phyloP scores from a whole-genome alignment of 805 yeast species.

The Wickerhamomyces kurtzmanii region DNA sequence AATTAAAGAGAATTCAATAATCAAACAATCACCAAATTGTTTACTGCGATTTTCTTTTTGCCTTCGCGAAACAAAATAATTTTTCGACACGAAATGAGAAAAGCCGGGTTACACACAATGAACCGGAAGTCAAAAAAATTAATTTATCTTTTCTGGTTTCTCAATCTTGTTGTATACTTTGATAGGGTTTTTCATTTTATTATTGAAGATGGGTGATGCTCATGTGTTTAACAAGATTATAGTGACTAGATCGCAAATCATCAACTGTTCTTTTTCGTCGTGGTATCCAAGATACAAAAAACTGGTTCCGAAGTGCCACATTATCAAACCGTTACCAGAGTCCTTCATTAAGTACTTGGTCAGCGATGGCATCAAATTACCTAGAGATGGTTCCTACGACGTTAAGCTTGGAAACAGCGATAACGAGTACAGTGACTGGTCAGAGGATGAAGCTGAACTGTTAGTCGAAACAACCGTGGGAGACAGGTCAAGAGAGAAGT shows the following conservation, averaged over 20 bases:
- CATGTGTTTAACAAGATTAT: constrained; percentile 13
- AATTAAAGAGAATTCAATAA: too few species aligned
- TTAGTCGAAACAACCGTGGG: constrained; percentile 8
- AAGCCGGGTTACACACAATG: too few species aligned
- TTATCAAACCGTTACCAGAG: constrained; percentile 49
- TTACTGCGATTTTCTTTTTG: too few species aligned
- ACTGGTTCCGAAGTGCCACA: constrained; percentile 36
- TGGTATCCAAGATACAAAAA: constrained; percentile 50
- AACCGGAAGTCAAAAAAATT: too few species aligned
- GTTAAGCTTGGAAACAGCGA: constrained; percentile 33
- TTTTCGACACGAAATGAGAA: too few species aligned
- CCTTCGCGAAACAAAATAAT: too few species aligned
- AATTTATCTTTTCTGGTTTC: too few species aligned
- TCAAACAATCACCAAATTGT: too few species aligned
- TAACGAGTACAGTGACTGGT: constrained; percentile 73
- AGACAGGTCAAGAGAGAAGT: constrained; percentile 4
- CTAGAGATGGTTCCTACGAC: constrained; percentile 31
- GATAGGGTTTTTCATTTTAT: too few species aligned
- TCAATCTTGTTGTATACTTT: too few species aligned
- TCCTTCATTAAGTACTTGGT: constrained; percentile 50
- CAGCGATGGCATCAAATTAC: constrained; percentile 61
- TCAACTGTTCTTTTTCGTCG: constrained; percentile 41
- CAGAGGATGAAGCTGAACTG: constrained; percentile 26
- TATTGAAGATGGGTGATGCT: not conserved
- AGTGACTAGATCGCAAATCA: constrained; percentile 29